These are phyloP conservation scores for Maudiozyma serrabonitensis DNA, from an alignment of 805 yeast species.

Conservation along the genomic window DNA sequence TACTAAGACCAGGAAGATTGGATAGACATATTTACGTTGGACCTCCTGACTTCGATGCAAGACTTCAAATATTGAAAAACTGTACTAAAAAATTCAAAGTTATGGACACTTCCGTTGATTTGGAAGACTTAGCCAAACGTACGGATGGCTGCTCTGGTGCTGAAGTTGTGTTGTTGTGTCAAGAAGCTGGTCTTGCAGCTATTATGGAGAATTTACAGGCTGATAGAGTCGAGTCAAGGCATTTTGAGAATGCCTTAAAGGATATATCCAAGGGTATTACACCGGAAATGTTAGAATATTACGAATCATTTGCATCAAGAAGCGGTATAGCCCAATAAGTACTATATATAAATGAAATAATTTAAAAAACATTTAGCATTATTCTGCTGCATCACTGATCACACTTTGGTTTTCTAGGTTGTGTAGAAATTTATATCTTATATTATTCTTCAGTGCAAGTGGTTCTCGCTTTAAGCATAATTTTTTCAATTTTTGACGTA, in stretches of 20 bases:
- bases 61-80: constrained; percentile 67
- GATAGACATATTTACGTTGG: constrained; percentile 89
- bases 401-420: no score
- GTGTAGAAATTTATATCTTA: no score
- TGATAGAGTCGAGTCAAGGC: constrained; percentile 44
- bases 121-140: constrained; percentile 43
- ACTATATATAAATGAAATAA: neutral
- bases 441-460: no score
- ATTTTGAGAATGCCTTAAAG: constrained; percentile 60
- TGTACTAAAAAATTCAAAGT: constrained; percentile 58
- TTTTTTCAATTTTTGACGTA: no score
- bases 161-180: constrained; percentile 83
- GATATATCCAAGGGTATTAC: constrained; percentile 76
- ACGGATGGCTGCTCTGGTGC: constrained; percentile 97
- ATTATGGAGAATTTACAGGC: constrained; percentile 67
- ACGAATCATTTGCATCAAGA: constrained; percentile 38
- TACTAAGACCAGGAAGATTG: constrained; percentile 89
- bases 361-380: no score
- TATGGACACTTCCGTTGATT: constrained; percentile 35
- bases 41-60: constrained; percentile 80
- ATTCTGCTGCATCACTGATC: no score
- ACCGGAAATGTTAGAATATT: constrained; percentile 72
- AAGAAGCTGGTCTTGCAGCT: constrained; percentile 93
- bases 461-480: no score
- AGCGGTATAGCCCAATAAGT: constrained; percentile 24